These are phyloP conservation scores for Metschnikowia cerradonensis DNA, from an alignment of 805 yeast species.

Conservation along the genomic window DNA sequence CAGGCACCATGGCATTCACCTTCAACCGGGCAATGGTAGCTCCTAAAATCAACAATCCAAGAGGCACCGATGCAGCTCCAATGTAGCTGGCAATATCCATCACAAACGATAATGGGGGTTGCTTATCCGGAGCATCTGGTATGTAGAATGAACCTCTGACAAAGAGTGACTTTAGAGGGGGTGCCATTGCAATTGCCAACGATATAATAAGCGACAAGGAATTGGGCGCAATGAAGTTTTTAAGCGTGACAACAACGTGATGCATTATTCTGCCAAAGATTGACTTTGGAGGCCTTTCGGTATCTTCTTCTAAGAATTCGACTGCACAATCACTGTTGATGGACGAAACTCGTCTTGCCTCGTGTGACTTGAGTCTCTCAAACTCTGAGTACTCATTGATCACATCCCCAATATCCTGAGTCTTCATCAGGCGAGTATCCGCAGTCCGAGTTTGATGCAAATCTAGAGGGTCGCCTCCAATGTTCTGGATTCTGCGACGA, in stretches of 20 bases:
- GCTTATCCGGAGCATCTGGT: conserved; percentile 76
- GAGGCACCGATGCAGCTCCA: conserved; percentile 85
- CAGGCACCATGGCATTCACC: conserved; percentile 56
- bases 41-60: conserved; percentile 78
- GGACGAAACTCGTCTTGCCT: conserved; percentile 5
- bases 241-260: conserved; percentile 18
- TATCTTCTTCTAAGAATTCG: conserved; percentile 6
- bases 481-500: conserved; percentile 1
- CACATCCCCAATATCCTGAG: conserved; percentile 37
- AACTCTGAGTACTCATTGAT: conserved; percentile 46
- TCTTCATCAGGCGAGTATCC: conserved; percentile 22
- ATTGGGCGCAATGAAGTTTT: conserved; percentile 65
- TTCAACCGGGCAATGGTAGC: conserved; percentile 80
- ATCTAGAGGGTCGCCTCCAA: conserved; percentile 3
- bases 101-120: conserved; percentile 78
- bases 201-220: conserved; percentile 67
- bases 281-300: not conserved
- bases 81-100: conserved; percentile 79
- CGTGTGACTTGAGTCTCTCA: conserved; percentile 28
- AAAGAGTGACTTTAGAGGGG: conserved; percentile 57
- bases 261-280: not conserved
- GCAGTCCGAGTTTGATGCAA: conserved; percentile 17
- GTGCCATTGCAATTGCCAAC: conserved; percentile 72
- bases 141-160: conserved; percentile 49
- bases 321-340: conserved; percentile 7